Evolutionary conservation across 2,329 filamentous ascomycete species (phyloP).

Genomic region (Colletotrichum chlorophyti): DNA sequence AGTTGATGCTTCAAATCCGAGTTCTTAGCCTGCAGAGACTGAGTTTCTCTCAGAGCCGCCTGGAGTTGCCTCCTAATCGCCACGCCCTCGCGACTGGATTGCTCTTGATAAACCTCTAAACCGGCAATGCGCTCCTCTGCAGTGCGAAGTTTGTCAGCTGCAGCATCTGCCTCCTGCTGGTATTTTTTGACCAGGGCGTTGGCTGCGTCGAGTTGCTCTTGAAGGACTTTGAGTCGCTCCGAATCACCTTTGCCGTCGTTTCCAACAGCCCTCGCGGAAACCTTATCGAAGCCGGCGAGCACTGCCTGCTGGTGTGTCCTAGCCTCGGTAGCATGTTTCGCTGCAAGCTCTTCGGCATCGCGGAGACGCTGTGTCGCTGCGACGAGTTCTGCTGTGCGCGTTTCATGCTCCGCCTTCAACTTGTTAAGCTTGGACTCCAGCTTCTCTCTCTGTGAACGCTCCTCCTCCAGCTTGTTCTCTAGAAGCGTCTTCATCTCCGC

Average conservation of each 20-base stretch:
- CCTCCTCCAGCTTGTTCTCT: constrained; percentile 83
- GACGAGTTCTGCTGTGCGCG: constrained; percentile 79
- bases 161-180: constrained; percentile 84
- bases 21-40: constrained; percentile 81
- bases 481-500: constrained; percentile 77
- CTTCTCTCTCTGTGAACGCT: constrained; percentile 77
- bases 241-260: constrained; percentile 57
- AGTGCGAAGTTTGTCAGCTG: constrained; percentile 86
- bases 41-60: constrained; percentile 80
- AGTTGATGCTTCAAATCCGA: constrained; percentile 83
- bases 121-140: constrained; percentile 97
- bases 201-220: constrained; percentile 79
- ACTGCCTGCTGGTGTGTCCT: constrained; percentile 84
- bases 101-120: constrained; percentile 95
- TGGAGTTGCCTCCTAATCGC: constrained; percentile 91
- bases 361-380: constrained; percentile 74
- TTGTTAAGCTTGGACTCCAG: constrained; percentile 78
- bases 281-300: constrained; percentile 80
- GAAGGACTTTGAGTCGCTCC: constrained; percentile 76
- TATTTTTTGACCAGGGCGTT: constrained; percentile 86
- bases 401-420: constrained; percentile 83
- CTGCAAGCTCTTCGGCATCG: constrained; percentile 87
- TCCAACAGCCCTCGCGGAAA: constrained; percentile 61
- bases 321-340: constrained; percentile 87
- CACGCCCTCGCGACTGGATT: constrained; percentile 91